These are phyloP conservation scores for Malania oleifera DNA, from an alignment of 164 flowering plant genomes.

Conservation along the genomic window DNA sequence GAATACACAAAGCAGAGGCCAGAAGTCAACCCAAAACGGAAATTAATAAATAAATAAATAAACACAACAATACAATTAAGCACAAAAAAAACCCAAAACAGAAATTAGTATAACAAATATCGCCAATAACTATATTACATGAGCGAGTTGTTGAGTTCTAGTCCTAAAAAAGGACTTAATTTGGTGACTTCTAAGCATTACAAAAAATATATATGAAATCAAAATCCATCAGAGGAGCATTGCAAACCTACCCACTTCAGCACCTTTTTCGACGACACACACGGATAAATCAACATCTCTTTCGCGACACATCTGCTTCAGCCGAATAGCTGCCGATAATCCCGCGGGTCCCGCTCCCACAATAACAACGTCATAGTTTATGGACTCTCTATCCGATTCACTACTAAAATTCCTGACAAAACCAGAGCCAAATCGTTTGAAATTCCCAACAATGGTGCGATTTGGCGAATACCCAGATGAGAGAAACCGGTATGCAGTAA, in stretches of 20 bases:
- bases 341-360: conserved; percentile 99
- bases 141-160: too few relatives aligned
- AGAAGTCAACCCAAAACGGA: too few relatives aligned
- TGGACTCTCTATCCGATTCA: conserved; percentile 49
- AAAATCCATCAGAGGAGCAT: background rate
- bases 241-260: conserved; percentile 69
- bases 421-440: conserved; percentile 18
- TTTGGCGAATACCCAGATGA: conserved; percentile 27
- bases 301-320: conserved; percentile 81
- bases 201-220: background rate
- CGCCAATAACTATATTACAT: too few relatives aligned
- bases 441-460: conserved; percentile 3
- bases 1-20: too few relatives aligned
- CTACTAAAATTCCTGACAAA: conserved; percentile 41
- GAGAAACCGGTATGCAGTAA: conserved; percentile 14
- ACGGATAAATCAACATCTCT: conserved; percentile 71
- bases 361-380: conserved; percentile 81
- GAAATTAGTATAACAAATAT: too few relatives aligned
- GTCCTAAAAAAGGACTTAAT: background rate
- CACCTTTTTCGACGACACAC: conserved; percentile 93
- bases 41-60: too few relatives aligned
- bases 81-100: too few relatives aligned
- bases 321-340: conserved; percentile 77
- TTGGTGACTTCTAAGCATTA: background rate
- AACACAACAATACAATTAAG: too few relatives aligned